A percentile compares a stretch with the other conserved stretches of the same genome.
Conservation (phyloP, 2,329 filamentous ascomycete species). For the Hypoxylon sp. region DNA sequence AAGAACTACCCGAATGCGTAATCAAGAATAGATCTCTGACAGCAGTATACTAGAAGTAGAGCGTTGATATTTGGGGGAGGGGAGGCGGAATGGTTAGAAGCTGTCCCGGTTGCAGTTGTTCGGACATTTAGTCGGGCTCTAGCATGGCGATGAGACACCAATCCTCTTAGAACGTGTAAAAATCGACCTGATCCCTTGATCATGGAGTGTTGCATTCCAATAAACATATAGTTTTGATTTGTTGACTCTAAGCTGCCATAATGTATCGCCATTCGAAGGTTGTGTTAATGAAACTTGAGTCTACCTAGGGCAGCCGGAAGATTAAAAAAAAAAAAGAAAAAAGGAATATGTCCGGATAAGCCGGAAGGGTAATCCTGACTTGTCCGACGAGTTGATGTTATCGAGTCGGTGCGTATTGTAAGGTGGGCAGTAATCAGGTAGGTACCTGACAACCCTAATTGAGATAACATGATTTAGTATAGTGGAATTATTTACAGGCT, state of each 20-base stretch:
- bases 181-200: background rate
- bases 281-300: background rate
- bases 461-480: too few relatives aligned
- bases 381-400: too few relatives aligned
- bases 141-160: background rate
- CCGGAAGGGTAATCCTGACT: too few relatives aligned
- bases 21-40: background rate
- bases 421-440: too few relatives aligned
- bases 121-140: background rate
- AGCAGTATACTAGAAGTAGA: background rate
- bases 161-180: background rate
- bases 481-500: too few relatives aligned
- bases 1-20: conserved; percentile 36
- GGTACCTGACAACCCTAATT: too few relatives aligned
- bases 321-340: too few relatives aligned
- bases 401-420: too few relatives aligned
- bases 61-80: background rate
- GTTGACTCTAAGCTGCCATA: background rate
- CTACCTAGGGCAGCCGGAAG: too few relatives aligned
- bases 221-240: background rate
- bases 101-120: background rate
- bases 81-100: background rate
- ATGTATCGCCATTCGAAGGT: background rate
- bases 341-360: too few relatives aligned
- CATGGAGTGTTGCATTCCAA: background rate